Base-by-base conservation (phyloP, 106 monocot genomes). In the Dioscorea zingiberensis region DNA sequence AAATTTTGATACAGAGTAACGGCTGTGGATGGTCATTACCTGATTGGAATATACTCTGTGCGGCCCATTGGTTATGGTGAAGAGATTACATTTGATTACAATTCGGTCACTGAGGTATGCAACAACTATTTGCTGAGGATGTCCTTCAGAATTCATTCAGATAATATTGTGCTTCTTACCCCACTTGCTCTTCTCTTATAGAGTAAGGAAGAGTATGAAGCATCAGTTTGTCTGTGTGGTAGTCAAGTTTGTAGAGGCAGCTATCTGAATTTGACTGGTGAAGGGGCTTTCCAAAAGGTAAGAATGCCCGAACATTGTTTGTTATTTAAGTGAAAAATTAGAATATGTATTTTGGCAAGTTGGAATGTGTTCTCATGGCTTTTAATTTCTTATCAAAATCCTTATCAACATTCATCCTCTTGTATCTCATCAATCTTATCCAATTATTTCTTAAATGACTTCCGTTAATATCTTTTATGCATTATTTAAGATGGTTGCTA, bases 141-240 rank as follows among this genome's bases (percentile, higher is more conserved):
- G 38, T 55, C 30, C 72, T 19, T 64, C 57, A 62, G 47, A 27
- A 28, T 44, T 60, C 21, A 0, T 72, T 68, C 3, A 32, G 59
- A 67, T 27, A 45, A 65, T 60, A 38, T 38, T 63, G 27, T 68
- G 7, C 18, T 18, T 64, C 28, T 15, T 49, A 65, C 54, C 8
- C 44, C 13, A 27, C 69, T 0, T 62, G 51, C 21, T 65, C 18
- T n/a, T 72, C 47, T 55, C 38, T 65, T 27, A 18, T 84, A 99
- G 98, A 99, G 93, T 51, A 99, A 99, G 75, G 93, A 99, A 80
- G 98, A 99, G 57, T 84, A 93, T 58, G 98, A 99, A 73, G 89
- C 93, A 62, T 99, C 98, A 64, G 93, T 99, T 69, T 99, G 98
- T 78, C 58, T 99, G 24, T 99, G 98, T 77, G 98, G 98, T 21